Percentiles rank a stretch among this genome's conserved stretches.
Conservation (phyloP, 257 asterid genomes). For the Anisodus acutangulus region DNA sequence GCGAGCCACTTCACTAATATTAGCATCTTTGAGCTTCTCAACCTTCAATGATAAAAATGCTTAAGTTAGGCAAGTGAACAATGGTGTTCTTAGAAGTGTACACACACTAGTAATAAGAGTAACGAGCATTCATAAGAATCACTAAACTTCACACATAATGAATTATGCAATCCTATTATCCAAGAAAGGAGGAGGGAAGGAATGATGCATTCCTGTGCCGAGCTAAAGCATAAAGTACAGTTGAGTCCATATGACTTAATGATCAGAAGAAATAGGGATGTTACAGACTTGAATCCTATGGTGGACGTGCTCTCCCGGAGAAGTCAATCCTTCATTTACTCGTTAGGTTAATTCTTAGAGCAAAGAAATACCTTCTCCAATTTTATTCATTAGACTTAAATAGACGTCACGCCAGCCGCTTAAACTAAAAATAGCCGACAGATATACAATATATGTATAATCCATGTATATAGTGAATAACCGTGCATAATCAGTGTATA, state of each 20-base stretch:
- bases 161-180: neutral
- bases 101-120: neutral
- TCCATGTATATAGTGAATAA: neutral
- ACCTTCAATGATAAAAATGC: conserved; percentile 40
- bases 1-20: conserved; percentile 47
- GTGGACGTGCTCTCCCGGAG: neutral
- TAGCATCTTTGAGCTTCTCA: conserved; percentile 40
- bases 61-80: neutral
- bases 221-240: neutral
- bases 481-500: neutral
- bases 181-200: neutral
- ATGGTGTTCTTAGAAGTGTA: neutral
- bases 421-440: neutral
- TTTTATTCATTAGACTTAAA: neutral
- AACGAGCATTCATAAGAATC: neutral
- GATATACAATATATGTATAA: neutral
- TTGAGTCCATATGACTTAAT: neutral
- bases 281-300: neutral
- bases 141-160: neutral
- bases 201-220: neutral
- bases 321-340: neutral
- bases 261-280: neutral
- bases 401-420: neutral
- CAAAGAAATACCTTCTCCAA: neutral
- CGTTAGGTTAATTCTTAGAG: neutral